Evolutionary conservation across 2,329 filamentous ascomycete species (phyloP).

Genomic region (Trichoderma asperellum): DNA sequence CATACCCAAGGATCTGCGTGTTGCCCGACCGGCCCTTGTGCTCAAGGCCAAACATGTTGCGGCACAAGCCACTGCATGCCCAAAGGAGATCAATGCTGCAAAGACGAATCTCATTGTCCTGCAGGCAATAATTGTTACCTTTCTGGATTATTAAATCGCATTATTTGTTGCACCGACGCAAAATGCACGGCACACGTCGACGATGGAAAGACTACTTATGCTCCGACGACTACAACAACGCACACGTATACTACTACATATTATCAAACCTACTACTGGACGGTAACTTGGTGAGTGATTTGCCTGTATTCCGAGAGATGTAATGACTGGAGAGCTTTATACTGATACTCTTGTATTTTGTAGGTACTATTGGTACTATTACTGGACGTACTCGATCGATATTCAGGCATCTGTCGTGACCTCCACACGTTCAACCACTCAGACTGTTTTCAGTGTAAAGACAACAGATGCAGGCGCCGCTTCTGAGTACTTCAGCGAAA

Average conservation of each 20-base stretch:
- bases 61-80: slow-evolving; percentile 34
- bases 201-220: slow-evolving; percentile 32
- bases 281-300: slow-evolving; percentile 31
- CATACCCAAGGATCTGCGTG: slow-evolving; percentile 29
- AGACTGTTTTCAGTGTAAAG: slow-evolving; percentile 30
- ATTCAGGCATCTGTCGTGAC: slow-evolving; percentile 34
- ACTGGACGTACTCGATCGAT: slow-evolving; percentile 34
- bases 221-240: slow-evolving; percentile 31
- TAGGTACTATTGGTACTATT: slow-evolving; percentile 35
- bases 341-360: neutral
- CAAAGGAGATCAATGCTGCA: slow-evolving; percentile 32
- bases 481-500: slow-evolving; percentile 30
- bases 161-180: slow-evolving; percentile 35
- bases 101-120: slow-evolving; percentile 33
- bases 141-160: neutral
- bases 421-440: slow-evolving; percentile 27
- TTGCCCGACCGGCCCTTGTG: slow-evolving; percentile 34
- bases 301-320: neutral
- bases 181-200: slow-evolving; percentile 35
- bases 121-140: slow-evolving; percentile 34
- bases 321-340: neutral
- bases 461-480: slow-evolving; percentile 33
- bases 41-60: slow-evolving; percentile 31
- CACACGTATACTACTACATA: slow-evolving; percentile 24
- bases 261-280: slow-evolving; percentile 35